Evolutionary conservation across 2,329 filamentous ascomycete genomes (phyloP), one percentile per base, ranked within the genome.

Genomic region (Colletotrichum sp.): DNA sequence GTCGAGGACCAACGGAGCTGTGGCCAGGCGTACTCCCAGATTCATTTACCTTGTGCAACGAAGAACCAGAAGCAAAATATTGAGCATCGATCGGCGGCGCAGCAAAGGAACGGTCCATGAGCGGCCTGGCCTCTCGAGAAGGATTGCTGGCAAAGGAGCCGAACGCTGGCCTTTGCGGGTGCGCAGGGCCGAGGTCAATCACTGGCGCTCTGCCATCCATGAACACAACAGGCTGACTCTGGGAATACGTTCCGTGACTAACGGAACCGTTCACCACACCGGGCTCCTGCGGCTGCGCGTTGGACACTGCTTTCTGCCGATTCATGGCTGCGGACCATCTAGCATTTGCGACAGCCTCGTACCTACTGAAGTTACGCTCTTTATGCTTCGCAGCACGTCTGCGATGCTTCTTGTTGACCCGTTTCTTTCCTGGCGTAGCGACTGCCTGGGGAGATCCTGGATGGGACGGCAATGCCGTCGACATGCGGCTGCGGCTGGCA

Each of bases 21-120:
- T 78, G 71, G 66, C 71, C 67, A 60, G 76, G 65, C 36, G 77
- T 70, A 7, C 68, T 76, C 26, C 79, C 78, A 78, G 77, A 73
- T 30, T 79, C 77, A 65, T 78, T 81, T 81, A 82, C 80, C 80
- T 82, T 82, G 9, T 74, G 71, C 60, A 52, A 60, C 13, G 34
- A 26, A 34, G 32, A 49, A 49, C 65, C 44, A 24, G 59, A 65
- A 59, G 57, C 26, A 63, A 60, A 16, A 26, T 32, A n/a, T 15
- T 65, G 80, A 77, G 76, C 70, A 68, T n/a, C 69, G 39, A 18
- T 36, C 18, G 57, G 63, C 24, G 28, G 57, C 30, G 70, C 44
- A 34, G 64, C 34, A 66, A 52, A 66, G 28, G 59, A 28, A 62
- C 21, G 52, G 12, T 73, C 64, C 39, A 26, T 28, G 26, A 21